Evolutionary conservation across 1,284 basidiomycete species (phyloP).

Genomic region (Gymnopus androsaceus): DNA sequence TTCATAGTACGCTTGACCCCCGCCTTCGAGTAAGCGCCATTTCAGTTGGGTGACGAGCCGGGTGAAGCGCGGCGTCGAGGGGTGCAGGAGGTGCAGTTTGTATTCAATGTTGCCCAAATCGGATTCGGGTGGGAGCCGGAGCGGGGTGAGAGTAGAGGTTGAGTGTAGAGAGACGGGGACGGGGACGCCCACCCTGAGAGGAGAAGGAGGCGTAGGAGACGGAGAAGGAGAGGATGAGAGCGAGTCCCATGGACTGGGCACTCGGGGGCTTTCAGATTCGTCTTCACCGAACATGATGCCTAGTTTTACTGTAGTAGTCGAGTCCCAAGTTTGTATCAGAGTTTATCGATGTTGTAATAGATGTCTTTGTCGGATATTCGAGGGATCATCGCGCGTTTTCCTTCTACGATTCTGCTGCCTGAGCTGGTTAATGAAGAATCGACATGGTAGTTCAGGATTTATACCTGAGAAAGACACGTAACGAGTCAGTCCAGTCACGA

Average conservation of each 20-base stretch:
- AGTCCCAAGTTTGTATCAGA: neutral
- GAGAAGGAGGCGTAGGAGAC: slow-evolving; percentile 19
- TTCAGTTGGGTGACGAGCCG: slow-evolving; percentile 91
- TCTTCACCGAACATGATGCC: slow-evolving; percentile 76
- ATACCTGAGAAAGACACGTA: too few species aligned
- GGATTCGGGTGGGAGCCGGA: slow-evolving; percentile 71
- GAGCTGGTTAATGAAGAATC: too few species aligned
- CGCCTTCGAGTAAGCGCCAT: slow-evolving; percentile 90
- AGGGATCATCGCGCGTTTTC: slow-evolving; percentile 63
- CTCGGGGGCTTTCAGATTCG: slow-evolving; percentile 74
- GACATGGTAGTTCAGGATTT: too few species aligned
- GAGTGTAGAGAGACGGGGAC: slow-evolving; percentile 12
- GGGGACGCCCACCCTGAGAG: slow-evolving; percentile 21
- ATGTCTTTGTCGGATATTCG: slow-evolving; percentile 49
- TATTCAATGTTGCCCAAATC: slow-evolving; percentile 86
- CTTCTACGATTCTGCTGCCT: too few species aligned
- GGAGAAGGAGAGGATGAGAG: slow-evolving; percentile 32
- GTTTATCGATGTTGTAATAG: slow-evolving; percentile 23
- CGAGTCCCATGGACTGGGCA: slow-evolving; percentile 78
- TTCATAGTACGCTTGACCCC: slow-evolving; percentile 91
- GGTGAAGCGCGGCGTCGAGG: slow-evolving; percentile 70
- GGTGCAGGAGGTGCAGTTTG: slow-evolving; percentile 78
- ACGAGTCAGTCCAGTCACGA: too few species aligned
- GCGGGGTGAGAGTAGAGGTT: slow-evolving; percentile 29
- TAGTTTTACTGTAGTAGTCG: slow-evolving; percentile 11